Evolutionary conservation across 1,139 yeast genomes (phyloP), one percentile per base, ranked within the genome.

Genomic region (Debaryomycetaceae sp.): DNA sequence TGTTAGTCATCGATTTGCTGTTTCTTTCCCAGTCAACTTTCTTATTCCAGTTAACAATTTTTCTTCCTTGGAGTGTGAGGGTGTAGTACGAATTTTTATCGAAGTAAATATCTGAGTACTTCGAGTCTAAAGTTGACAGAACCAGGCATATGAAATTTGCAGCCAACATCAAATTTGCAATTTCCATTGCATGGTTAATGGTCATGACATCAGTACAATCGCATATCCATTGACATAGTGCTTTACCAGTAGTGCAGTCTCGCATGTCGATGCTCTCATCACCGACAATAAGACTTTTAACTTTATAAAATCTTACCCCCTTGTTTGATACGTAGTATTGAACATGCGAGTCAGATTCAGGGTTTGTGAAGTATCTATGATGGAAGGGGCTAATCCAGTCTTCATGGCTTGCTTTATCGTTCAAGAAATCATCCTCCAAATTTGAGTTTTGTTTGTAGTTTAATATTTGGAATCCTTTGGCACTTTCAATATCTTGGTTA

Each of bases 211-310:
- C 94, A 0, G 96, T 84, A 55, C 97, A 91, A 48, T 91, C 98
- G 76, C 83, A 73, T 14, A 91, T 53, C 96, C 97, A 92, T 53
- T 88, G 96, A 59, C 81, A 73, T 1, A 85, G 68, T 0, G 95
- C 84, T 50, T 86, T 85, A 0, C 97, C 95, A 1, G 87, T 73
- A 44, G 87, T 72, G 40, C 81, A 75, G 51, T 73, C 73, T 14
- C 68, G 66, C 2, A 74, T 53, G 6, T 38, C 39, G 1, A 59
- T 48, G 7, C 58, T 48, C 2, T 51, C 55, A 4, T 38, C 40
- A n/a, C 37, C 37, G 4, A 42, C 31, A 5, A 56, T 61, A 41
- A 78, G 65, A 0, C 49, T 45, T 40, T 70, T 71, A 31, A 74
- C 57, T 34, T 67, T 56, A 48, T 77, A 76, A 3, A 87, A 53